Base-by-base conservation (phyloP, 768 basidiomycete genomes). In the Mycena indigotica region DNA sequence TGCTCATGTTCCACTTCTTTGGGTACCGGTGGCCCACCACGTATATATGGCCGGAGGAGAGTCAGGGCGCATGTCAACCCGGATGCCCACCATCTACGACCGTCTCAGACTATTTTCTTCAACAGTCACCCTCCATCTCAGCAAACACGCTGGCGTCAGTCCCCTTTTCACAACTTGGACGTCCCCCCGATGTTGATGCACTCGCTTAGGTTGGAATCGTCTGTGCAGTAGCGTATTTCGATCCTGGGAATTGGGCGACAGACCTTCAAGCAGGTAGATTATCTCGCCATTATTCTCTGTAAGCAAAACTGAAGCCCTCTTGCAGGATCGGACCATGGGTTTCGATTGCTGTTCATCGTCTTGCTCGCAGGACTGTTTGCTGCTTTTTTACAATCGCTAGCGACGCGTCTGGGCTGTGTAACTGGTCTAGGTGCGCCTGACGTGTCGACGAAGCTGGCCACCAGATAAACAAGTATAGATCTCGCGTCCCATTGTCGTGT, bases 231-330 rank as follows among this genome's bases (percentile, higher is more conserved):
- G 93, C 93, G 0, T 95, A 95, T 71, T 91, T 92, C 67, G 91
- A 93, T 66, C 91, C 91, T 86, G 91, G 64, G 68, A 63, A 63
- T 41, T 63, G 62, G 93, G 85, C 89, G n/a, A 92, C 93, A 17
- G 93, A 95, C 73, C 75, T 95, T 5, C 88, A 91, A 72, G 93
- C 93, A 1, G 93, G 93, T 10, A 89, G 32, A 89, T n/a, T n/a
- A n/a, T n/a, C n/a, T n/a, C n/a, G n/a, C n/a, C n/a, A n/a, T n/a
- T 23, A 70, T 86, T 54, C 95, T 82, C 68, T 94, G 50, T 28
- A 12, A 24, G 23, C 48, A 15, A 15, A 10, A 13, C 48, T 15
- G 48, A 16, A 10, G 10, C 25, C 8, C 15, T 30, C 28, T 8
- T n/a, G 16, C 23, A 39, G 24, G 19, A 5, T 25, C 39, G 5